A percentile compares a stretch with the other conserved stretches of the same genome.
Evolutionary conservation across 2,329 filamentous ascomycete species (phyloP).

Genomic region (Diaporthe capsici): DNA sequence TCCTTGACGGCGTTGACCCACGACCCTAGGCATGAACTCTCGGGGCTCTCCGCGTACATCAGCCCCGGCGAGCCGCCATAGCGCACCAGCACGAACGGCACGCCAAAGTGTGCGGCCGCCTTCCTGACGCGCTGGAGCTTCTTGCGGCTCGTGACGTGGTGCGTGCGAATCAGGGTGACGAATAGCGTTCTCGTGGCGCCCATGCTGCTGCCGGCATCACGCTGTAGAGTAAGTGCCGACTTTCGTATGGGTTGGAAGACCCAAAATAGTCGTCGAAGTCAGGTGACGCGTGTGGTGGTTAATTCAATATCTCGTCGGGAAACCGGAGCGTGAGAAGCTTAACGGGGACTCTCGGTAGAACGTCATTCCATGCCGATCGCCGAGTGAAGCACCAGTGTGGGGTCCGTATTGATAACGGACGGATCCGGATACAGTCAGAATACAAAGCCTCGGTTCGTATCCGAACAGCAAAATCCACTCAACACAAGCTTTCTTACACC

Average conservation of each 20-base stretch:
- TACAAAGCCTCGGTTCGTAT: background rate
- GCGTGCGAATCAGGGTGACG: constrained; percentile 78
- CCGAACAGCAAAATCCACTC: too few relatives aligned
- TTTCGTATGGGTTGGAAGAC: background rate
- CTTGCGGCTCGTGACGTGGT: constrained; percentile 86
- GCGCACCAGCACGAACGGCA: constrained; percentile 75
- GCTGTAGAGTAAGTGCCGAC: too few relatives aligned
- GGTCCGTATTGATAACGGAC: background rate
- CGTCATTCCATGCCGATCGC: background rate
- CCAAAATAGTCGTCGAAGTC: background rate
- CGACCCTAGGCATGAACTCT: constrained; percentile 66
- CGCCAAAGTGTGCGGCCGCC: constrained; percentile 70
- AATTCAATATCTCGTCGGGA: background rate
- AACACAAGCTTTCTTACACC: too few relatives aligned
- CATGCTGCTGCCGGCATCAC: constrained; percentile 12
- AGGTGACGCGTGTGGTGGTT: background rate
- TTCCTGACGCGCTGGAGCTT: constrained; percentile 74
- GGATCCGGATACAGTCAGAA: background rate
- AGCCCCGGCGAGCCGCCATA: constrained; percentile 80
- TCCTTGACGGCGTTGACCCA: constrained; percentile 77
- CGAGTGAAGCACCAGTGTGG: background rate
- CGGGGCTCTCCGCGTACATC: constrained; percentile 79
- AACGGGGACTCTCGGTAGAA: background rate
- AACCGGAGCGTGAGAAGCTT: background rate
- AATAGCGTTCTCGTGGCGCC: constrained; percentile 44